Conservation (phyloP, 2,329 filamentous ascomycete species). For the Corinectria fuckeliana region DNA sequence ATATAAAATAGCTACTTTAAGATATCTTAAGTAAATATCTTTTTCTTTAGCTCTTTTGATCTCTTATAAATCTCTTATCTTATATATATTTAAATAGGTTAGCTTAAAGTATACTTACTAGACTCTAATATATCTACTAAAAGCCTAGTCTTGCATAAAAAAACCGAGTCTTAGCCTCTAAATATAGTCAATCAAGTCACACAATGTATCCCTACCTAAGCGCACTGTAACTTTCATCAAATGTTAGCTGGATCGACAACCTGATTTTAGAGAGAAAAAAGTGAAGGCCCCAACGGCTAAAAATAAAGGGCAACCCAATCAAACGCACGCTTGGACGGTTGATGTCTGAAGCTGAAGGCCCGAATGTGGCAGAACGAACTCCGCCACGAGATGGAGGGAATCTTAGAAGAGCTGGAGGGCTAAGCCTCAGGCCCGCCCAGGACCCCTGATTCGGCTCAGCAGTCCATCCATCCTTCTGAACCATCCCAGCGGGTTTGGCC, state of each 20-base stretch:
- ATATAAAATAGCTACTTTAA: too few relatives aligned
- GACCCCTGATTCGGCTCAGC: slow-evolving; percentile 4
- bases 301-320: slow-evolving; percentile 5
- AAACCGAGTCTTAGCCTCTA: too few relatives aligned
- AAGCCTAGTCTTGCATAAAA: too few relatives aligned
- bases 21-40: too few relatives aligned
- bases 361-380: background rate
- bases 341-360: background rate
- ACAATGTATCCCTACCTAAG: too few relatives aligned
- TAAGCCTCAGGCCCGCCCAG: background rate
- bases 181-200: too few relatives aligned
- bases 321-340: background rate
- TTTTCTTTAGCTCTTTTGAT: too few relatives aligned
- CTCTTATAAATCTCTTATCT: too few relatives aligned
- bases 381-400: slow-evolving; percentile 18
- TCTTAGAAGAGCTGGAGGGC: slow-evolving; percentile 11
- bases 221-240: too few relatives aligned
- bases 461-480: slow-evolving; percentile 1
- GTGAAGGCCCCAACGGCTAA: background rate
- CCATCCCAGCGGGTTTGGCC: background rate
- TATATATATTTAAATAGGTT: too few relatives aligned
- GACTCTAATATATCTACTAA: too few relatives aligned
- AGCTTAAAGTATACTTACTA: too few relatives aligned
- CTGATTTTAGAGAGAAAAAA: background rate
- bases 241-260: slow-evolving; percentile 5